Conservation (phyloP, 2,329 filamentous ascomycete genomes). For the Exophiala lecanii-corni region DNA sequence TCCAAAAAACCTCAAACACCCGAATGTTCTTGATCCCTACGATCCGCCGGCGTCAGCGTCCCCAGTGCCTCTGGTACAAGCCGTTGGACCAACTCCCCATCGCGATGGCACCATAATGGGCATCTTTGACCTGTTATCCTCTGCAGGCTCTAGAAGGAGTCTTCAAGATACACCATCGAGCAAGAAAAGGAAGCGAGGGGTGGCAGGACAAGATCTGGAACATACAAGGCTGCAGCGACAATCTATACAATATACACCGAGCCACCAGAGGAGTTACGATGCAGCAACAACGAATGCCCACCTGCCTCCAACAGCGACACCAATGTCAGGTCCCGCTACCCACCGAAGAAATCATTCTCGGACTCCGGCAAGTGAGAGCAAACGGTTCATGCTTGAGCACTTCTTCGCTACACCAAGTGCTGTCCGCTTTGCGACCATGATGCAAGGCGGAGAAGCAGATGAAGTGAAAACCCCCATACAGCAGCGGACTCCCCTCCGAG, state of each 20-base stretch:
- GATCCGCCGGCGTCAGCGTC: conserved; percentile 37
- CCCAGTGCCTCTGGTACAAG: conserved; percentile 31
- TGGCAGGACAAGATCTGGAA: conserved; percentile 1
- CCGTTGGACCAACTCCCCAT: conserved; percentile 46
- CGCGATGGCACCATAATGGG: conserved; percentile 46
- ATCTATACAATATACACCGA: background rate
- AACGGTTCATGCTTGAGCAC: conserved; percentile 41
- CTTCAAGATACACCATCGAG: conserved; percentile 27
- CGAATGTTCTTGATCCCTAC: conserved; percentile 41
- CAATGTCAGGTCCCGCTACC: conserved; percentile 25
- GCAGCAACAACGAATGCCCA: background rate
- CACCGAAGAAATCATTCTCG: conserved; percentile 25
- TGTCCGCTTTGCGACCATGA: conserved; percentile 38
- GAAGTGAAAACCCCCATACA: conserved; percentile 1
- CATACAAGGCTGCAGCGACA: background rate
- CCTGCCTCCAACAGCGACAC: conserved; percentile 5
- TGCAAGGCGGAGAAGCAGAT: conserved; percentile 12
- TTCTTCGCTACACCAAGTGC: conserved; percentile 45
- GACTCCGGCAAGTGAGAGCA: conserved; percentile 41
- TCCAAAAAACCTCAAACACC: conserved; percentile 34
- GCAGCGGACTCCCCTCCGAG: conserved; percentile 27
- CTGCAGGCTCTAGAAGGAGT: conserved; percentile 34
- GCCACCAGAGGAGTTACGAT: too few species aligned
- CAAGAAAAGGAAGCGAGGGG: conserved; percentile 21
- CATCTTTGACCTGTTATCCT: conserved; percentile 44